Base-by-base conservation (phyloP, 2,329 filamentous ascomycete genomes). In the Aspergillus carbonarius region DNA sequence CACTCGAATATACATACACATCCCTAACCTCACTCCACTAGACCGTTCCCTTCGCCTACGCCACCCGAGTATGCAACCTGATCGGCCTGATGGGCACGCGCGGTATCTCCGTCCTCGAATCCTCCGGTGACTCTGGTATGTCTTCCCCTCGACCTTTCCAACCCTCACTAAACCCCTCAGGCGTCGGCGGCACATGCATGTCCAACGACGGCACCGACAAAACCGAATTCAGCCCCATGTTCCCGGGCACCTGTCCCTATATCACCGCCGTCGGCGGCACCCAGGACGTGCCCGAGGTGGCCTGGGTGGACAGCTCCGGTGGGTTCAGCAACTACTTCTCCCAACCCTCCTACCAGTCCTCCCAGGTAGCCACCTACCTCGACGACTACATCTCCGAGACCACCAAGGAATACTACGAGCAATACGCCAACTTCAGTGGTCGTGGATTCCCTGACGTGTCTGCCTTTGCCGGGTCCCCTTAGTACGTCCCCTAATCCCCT, bases 181-280 rank as follows among this genome's bases (percentile, higher is more conserved):
- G 53, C 6, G 44, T 55, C 13, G 53, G 53, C 13, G 53, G 25
- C 42, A 44, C 40, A 10, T 55, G 53, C 44, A 30, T 55, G 3
- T 46, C 53, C 13, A 25, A 10, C 15, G 42, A 54, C n/a, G 86
- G 85, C 20, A 78, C 74, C 44, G 79, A 83, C 59, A 81, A 77
- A 1, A 81, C 81, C 9, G 78, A 81, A 18, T 85, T 88, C 67
- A 76, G 85, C 30, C 81, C 86, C 1, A 82, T 80, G 5, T 91
- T 90, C 72, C 88, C 88, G 0, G 83, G 82, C 0, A 82, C 83
- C 0, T 91, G 88, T 65, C 88, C 88, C 0, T 91, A 84, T 70
- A 83, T 90, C 7, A 91, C 88, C 0, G 76, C 82, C 2, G 83
- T 91, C 1, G 88, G 88, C 6, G 88, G 83, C 1, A 87, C 85